A percentile compares a stretch with the other conserved stretches of the same genome.
Evolutionary conservation across 768 basidiomycete species (phyloP).

Genomic region (Phaeotremella fagi): DNA sequence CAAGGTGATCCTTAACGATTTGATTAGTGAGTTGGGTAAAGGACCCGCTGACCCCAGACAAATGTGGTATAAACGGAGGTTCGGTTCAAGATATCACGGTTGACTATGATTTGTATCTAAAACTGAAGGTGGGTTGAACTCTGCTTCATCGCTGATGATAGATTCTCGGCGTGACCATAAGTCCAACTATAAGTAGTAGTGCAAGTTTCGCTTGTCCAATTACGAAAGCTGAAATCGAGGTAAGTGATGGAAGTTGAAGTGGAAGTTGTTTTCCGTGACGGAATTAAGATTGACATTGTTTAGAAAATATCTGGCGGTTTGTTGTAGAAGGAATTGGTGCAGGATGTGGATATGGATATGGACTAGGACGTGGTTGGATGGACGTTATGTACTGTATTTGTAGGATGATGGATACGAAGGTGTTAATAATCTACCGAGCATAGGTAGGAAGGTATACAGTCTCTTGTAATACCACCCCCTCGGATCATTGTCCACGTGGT

Average conservation of each 20-base stretch:
- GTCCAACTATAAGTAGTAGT: slow-evolving; percentile 38
- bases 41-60: slow-evolving; percentile 15
- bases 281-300: no score
- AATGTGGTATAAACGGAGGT: slow-evolving; percentile 35
- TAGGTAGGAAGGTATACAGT: no score
- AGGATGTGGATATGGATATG: no score
- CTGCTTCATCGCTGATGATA: no score
- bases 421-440: no score
- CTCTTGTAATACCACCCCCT: no score
- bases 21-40: slow-evolving; percentile 36
- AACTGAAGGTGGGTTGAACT: slow-evolving; percentile 34
- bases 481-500: no score
- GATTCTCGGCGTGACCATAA: slow-evolving; percentile 37
- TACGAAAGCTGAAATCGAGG: slow-evolving; percentile 31
- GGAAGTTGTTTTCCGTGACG: background rate
- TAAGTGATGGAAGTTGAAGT: slow-evolving; percentile 15
- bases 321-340: no score
- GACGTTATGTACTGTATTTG: no score
- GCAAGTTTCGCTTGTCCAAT: slow-evolving; percentile 47
- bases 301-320: no score
- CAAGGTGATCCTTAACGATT: slow-evolving; percentile 38
- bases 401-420: no score
- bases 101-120: slow-evolving; percentile 44
- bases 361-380: no score
- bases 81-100: slow-evolving; percentile 39